Conservation (phyloP, 2,329 filamentous ascomycete genomes). For the Chrysoporthe cubensis region DNA sequence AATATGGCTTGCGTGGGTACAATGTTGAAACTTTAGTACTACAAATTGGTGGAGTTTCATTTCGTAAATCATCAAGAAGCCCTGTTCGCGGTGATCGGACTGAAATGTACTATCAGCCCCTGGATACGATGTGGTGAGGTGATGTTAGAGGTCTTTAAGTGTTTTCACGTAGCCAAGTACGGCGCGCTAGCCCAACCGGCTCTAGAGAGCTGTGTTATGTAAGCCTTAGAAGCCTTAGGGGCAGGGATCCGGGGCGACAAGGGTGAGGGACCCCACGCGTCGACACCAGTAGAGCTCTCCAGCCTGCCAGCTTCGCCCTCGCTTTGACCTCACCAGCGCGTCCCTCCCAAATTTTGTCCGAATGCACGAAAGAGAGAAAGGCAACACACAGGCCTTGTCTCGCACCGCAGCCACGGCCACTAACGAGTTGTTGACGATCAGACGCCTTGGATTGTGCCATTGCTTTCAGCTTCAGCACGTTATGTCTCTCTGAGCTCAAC, state of each 20-base stretch:
- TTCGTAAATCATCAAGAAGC: too few species aligned
- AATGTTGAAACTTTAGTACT: too few species aligned
- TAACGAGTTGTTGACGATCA: not conserved
- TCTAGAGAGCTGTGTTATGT: not conserved
- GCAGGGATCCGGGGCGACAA: not conserved
- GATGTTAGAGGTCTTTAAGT: not conserved
- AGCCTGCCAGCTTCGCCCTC: not conserved
- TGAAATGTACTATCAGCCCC: too few species aligned
- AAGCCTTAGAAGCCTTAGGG: not conserved
- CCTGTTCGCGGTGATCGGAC: too few species aligned
- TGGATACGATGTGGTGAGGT: not conserved
- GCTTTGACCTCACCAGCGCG: not conserved
- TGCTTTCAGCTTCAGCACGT: conserved; percentile 7
- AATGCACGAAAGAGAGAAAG: not conserved
- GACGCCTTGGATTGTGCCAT: not conserved
- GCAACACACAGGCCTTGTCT: not conserved
- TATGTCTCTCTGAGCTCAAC: conserved; percentile 17
- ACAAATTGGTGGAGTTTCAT: too few species aligned
- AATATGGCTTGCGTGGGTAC: too few species aligned
- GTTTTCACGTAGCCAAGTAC: too few species aligned
- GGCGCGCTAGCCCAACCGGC: too few species aligned
- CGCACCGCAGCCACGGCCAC: not conserved
- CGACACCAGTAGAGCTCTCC: conserved; percentile 1
- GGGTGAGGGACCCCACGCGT: not conserved
- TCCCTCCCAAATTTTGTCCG: conserved; percentile 5